phyloP scores from a whole-genome alignment of 1,284 basidiomycete genomes.

The Tetrapyrgos nigripes region DNA sequence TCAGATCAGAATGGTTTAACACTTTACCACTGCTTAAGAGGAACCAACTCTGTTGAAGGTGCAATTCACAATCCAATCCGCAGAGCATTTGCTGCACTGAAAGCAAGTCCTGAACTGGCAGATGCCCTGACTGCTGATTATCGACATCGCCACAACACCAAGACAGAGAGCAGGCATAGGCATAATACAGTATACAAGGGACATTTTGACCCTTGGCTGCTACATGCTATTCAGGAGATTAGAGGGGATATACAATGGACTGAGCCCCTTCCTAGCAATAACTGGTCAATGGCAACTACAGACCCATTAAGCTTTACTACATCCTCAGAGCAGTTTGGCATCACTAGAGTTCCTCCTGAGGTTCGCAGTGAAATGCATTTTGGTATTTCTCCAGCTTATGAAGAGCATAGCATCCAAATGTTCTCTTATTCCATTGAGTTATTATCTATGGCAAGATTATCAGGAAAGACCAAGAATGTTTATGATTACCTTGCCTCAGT shows the following conservation, averaged over 20 bases:
- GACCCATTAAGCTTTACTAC: constrained; percentile 18
- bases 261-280: too few species aligned
- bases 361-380: too few species aligned
- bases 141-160: constrained; percentile 16
- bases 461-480: constrained; percentile 6
- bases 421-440: neutral
- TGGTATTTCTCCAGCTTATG: too few species aligned
- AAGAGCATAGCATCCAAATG: too few species aligned
- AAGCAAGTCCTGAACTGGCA: constrained; percentile 17
- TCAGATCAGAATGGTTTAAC: constrained; percentile 23
- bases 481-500: too few species aligned
- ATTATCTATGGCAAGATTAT: constrained; percentile 4
- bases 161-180: too few species aligned
- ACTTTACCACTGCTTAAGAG: constrained; percentile 23
- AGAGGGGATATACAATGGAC: too few species aligned
- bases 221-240: too few species aligned
- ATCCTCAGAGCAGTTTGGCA: constrained; percentile 20
- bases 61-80: constrained; percentile 20
- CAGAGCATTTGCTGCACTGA: constrained; percentile 11
- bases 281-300: too few species aligned
- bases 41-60: constrained; percentile 30
- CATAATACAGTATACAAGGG: too few species aligned
- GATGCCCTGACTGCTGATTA: constrained; percentile 22
- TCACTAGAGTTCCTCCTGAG: constrained; percentile 17
- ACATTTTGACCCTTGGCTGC: too few species aligned